These are phyloP conservation scores for Suillus sp. DNA, from an alignment of 768 basidiomycete species.

Conservation along the genomic window DNA sequence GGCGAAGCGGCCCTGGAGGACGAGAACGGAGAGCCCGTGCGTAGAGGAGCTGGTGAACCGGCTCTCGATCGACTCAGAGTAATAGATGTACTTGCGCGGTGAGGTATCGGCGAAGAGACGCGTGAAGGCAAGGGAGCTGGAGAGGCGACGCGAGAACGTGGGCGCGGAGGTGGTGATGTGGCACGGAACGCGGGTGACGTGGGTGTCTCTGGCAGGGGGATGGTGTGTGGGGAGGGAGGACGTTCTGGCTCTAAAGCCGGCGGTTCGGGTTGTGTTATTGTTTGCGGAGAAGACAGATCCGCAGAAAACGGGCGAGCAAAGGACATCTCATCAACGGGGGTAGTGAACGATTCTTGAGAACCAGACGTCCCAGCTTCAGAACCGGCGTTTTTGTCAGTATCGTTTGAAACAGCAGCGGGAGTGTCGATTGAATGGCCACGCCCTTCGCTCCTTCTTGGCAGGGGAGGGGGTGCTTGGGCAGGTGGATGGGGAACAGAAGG, in stretches of 20 bases:
- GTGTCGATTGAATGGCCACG: slow-evolving; percentile 27
- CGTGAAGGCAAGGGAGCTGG: slow-evolving; percentile 17
- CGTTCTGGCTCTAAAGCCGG: slow-evolving; percentile 12
- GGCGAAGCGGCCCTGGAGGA: slow-evolving; percentile 42
- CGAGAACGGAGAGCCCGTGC: slow-evolving; percentile 31
- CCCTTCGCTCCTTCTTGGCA: slow-evolving; percentile 51
- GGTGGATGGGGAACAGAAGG: slow-evolving; percentile 27
- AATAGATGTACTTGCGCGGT: slow-evolving; percentile 34
- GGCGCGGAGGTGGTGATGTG: slow-evolving; percentile 24
- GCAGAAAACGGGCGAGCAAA: slow-evolving; percentile 16
- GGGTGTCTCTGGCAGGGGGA: slow-evolving; percentile 31
- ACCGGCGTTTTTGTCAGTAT: slow-evolving; percentile 10
- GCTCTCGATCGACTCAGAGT: slow-evolving; percentile 25
- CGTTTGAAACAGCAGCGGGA: slow-evolving; percentile 15
- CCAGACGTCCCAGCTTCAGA: slow-evolving; percentile 7
- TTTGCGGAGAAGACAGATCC: slow-evolving; percentile 16
- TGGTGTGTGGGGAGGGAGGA: slow-evolving; percentile 23
- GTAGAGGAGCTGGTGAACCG: slow-evolving; percentile 27
- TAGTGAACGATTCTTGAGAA: slow-evolving; percentile 21
- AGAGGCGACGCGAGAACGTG: slow-evolving; percentile 36
- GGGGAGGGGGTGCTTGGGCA: slow-evolving; percentile 42
- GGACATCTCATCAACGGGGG: slow-evolving; percentile 26
- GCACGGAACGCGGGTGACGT: slow-evolving; percentile 30
- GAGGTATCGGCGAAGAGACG: slow-evolving; percentile 27
- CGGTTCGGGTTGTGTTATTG: slow-evolving; percentile 3